Evolutionary conservation across 1,139 yeast genomes (phyloP).

Genomic region (Candida tunisiensis): DNA sequence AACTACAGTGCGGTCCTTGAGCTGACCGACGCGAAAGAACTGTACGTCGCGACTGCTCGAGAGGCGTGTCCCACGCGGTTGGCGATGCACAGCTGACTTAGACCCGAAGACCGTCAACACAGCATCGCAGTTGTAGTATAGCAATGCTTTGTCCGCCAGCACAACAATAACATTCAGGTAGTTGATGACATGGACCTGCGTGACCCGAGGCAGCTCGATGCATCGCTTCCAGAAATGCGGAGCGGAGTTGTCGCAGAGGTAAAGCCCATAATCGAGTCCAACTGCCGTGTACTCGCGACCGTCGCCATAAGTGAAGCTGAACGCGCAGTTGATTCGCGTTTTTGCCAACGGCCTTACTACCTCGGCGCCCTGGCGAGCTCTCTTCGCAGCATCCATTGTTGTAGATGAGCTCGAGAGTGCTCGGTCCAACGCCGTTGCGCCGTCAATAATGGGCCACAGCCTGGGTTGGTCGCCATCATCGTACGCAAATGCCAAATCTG

Average conservation of each 20-base stretch:
- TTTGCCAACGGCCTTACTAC: conserved; percentile 12
- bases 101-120: conserved; percentile 11
- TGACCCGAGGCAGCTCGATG: conserved; percentile 34
- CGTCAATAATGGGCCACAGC: conserved; percentile 42
- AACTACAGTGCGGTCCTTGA: conserved; percentile 41
- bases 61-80: conserved; percentile 12
- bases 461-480: conserved; percentile 39
- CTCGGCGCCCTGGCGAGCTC: conserved; percentile 4
- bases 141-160: conserved; percentile 39
- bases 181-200: conserved; percentile 45
- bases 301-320: conserved; percentile 19
- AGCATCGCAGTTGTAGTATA: conserved; percentile 39
- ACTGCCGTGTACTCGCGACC: conserved; percentile 21
- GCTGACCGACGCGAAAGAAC: conserved; percentile 45
- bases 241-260: conserved; percentile 8
- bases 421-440: conserved; percentile 45
- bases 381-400: no score
- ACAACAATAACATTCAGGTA: conserved; percentile 41
- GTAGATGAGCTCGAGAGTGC: no score
- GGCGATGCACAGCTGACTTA: not conserved
- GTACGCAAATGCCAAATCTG: conserved; percentile 51
- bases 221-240: conserved; percentile 41
- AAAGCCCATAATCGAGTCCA: conserved; percentile 32
- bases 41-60: conserved; percentile 24
- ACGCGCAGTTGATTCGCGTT: conserved; percentile 18